These are phyloP conservation scores for Aegilops tauschii DNA, from an alignment of 176 grass and related monocot species.

Conservation along the genomic window DNA sequence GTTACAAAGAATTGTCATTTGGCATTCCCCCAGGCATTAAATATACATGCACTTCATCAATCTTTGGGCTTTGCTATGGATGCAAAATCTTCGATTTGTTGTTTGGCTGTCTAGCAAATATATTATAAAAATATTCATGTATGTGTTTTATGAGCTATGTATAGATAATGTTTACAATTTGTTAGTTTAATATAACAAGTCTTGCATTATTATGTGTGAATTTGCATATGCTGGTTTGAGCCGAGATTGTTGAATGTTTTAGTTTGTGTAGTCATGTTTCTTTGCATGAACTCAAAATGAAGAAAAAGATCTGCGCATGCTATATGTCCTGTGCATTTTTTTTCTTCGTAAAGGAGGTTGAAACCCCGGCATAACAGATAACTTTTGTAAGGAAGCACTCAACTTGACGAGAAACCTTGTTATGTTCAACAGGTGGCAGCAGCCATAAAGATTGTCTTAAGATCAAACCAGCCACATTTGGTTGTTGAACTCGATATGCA, in stretches of 20 bases:
- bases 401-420: neutral
- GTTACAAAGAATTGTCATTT: conserved; percentile 7
- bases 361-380: neutral
- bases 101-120: neutral
- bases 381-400: conserved; percentile 5
- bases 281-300: neutral
- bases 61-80: conserved; percentile 15
- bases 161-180: neutral
- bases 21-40: neutral
- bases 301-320: neutral
- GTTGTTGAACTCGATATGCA: conserved; percentile 71
- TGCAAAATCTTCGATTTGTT: conserved; percentile 5
- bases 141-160: neutral
- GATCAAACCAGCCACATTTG: conserved; percentile 64
- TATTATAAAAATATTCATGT: no score
- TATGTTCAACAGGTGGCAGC: conserved; percentile 50
- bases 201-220: conserved; percentile 13
- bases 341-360: neutral
- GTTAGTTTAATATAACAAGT: neutral
- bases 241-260: conserved; percentile 4
- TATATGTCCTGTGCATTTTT: neutral
- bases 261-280: neutral
- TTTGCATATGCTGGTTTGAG: neutral
- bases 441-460: conserved; percentile 61
- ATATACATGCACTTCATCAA: neutral